Evolutionary conservation across 768 basidiomycete species (phyloP), one percentile per base, ranked within the genome.

Genomic region (Tephrocybe rancida): DNA sequence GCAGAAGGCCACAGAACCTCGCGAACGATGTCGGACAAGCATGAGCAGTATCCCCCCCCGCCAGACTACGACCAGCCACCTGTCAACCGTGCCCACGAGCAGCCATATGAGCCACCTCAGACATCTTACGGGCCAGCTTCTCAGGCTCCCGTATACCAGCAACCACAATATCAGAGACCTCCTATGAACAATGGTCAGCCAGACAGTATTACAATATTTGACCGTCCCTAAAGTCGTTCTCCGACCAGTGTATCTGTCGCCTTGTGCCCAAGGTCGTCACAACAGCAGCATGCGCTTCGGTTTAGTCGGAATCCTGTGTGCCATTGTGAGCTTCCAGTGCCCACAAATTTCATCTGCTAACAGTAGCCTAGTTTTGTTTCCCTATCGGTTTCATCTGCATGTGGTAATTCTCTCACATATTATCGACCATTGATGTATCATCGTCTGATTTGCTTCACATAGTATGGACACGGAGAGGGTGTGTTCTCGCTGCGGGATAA

Each of bases 401-500:
- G 65, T 67, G 66, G 65, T 70, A 41, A 57, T 22, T n/a, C 9
- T 14, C 18, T 19, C 16, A 24, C 13, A 39, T 18, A 11, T 38
- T 10, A 10, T 18, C 8, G 6, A 10, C 30, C 30, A 6, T 32
- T 13, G 30, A 32, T 25, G 6, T 25, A 35, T 9, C 7, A 29
- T 34, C 21, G 18, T 7, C 22, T 38, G 25, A 45, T 14, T 27
- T 29, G 16, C 18, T 41, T 41, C 14, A 21, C 29, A 9, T 18
- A 57, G 71, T 49, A 52, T 61, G 34, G 70, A 73, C 39, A 66
- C 66, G 1, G 67, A 72, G 35, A 60, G 61, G 48, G 61, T 63
- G 16, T 73, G 71, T 47, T 48, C 62, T 21, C 60, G 70, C 22
- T 73, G 71, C 42, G 71, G 71, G n/a, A 57, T 64, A 25, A 59